Percentiles rank a stretch among this genome's conserved stretches.
These are phyloP conservation scores for Hortaea sp. DNA, from an alignment of 2,329 filamentous ascomycete genomes.

Conservation along the genomic window DNA sequence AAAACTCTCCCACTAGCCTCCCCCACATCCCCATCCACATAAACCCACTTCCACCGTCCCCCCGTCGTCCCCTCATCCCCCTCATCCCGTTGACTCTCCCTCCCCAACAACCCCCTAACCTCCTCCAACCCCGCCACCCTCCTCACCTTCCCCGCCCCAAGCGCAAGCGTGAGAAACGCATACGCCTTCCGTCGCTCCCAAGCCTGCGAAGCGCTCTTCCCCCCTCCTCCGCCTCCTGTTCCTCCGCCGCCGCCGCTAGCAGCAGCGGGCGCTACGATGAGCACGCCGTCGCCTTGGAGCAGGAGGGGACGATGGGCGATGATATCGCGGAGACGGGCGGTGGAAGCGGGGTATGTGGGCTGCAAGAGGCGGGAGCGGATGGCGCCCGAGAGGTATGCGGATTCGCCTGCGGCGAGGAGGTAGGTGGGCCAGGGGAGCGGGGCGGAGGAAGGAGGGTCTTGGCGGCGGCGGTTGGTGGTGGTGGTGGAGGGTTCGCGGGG, in stretches of 20 bases:
- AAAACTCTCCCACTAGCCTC: constrained; percentile 46
- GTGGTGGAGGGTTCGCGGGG: constrained; percentile 72
- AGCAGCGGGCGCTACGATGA: constrained; percentile 56
- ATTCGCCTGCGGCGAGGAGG: constrained; percentile 75
- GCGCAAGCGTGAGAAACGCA: constrained; percentile 66
- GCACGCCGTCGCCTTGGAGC: constrained; percentile 51
- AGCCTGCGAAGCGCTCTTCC: background rate
- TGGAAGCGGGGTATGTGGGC: constrained; percentile 40
- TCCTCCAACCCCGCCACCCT: constrained; percentile 37
- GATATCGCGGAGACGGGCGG: constrained; percentile 46
- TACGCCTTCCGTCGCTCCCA: constrained; percentile 58
- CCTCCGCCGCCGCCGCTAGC: background rate
- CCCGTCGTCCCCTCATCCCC: constrained; percentile 50
- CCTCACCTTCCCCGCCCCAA: constrained; percentile 60
- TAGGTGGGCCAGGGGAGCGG: constrained; percentile 71
- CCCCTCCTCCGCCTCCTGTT: constrained; percentile 41
- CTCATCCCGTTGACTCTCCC: constrained; percentile 36
- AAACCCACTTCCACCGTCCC: constrained; percentile 65
- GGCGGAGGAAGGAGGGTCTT: constrained; percentile 34
- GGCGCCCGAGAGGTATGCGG: constrained; percentile 59
- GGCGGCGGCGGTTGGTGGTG: background rate
- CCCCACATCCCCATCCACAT: constrained; percentile 57
- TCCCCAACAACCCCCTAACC: no score
- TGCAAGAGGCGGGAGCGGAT: constrained; percentile 62
- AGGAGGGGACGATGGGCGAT: constrained; percentile 36